A percentile compares a stretch with the other conserved stretches of the same genome.
phyloP scores from a whole-genome alignment of 345 rosid genomes.

The Pelargonium nanum region DNA sequence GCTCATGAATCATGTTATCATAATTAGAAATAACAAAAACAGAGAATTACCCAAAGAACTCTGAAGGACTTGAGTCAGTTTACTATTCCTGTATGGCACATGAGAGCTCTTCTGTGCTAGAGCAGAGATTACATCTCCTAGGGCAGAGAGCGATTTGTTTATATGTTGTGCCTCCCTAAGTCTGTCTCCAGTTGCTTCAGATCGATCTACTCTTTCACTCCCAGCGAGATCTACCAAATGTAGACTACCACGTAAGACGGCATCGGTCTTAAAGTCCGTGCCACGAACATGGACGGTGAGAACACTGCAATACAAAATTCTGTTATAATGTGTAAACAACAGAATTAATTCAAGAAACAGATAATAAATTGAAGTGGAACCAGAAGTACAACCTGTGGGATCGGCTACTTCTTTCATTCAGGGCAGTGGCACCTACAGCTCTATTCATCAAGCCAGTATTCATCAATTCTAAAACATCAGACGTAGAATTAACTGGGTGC shows the following conservation, averaged over 20 bases:
- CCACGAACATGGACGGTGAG: conserved; percentile 92
- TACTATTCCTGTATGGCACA: conserved; percentile 94
- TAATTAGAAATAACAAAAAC: not conserved
- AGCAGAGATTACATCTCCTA: conserved; percentile 91
- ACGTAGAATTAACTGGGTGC: conserved; percentile 66
- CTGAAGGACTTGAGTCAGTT: conserved; percentile 94
- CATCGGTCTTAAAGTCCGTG: conserved; percentile 50
- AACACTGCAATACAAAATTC: conserved; percentile 44
- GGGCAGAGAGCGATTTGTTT: conserved; percentile 88
- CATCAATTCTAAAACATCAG: conserved; percentile 86
- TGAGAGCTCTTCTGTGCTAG: conserved; percentile 77
- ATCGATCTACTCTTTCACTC: conserved; percentile 93
- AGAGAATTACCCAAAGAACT: conserved; percentile 69
- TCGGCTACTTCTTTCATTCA: conserved; percentile 96
- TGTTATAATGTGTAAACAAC: not conserved
- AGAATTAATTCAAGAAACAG: not conserved
- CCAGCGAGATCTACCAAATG: conserved; percentile 98
- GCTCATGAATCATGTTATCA: not conserved
- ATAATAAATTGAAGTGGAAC: conserved; percentile 6
- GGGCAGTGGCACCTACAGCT: conserved; percentile 81
- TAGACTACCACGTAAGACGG: conserved; percentile 68
- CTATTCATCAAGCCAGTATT: conserved; percentile 71
- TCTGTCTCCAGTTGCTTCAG: conserved; percentile 96
- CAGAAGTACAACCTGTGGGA: conserved; percentile 68
- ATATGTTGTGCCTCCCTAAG: conserved; percentile 94